Base-by-base conservation (phyloP, 441 rosid species). In the Kokia cookei region DNA sequence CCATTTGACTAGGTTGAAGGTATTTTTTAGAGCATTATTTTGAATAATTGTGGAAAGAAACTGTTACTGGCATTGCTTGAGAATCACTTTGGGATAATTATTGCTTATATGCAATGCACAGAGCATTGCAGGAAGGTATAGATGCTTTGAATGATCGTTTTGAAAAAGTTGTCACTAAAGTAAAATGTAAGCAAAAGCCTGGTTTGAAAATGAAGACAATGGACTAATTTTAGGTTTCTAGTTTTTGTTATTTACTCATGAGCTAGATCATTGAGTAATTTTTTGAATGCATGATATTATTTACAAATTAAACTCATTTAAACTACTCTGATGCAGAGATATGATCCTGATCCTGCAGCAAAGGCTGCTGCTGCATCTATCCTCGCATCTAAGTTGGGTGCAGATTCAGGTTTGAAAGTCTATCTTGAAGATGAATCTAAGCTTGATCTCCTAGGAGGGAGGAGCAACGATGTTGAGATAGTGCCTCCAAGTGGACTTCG, bases 261-360 rank as follows among this genome's bases (percentile, higher is more conserved):
- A 48, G 48, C 47, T 60, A 37, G 15, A 24, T 65, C 26, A 12
- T 72, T 65, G 63, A 55, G 15, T 55, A 26, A 14, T 5, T 63
- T 45, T 61, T 53, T 63, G 57, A 76, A 50, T 71, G 42, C 35
- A 37, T 62, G 19, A 5, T 19, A 12, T 42, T 45, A 61, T 24
- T 4, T 67, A 51, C 59, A 35, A 65, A 61, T 35, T 62, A 26
- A 45, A 66, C 54, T 73, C 37, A 29, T 64, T 11, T 13, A 51
- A 63, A 11, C 11, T 79, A 51, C 40, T 77, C 62, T 78, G 72
- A 65, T 82, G 85, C 90, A 94, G 99, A 88, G 92, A 82, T 94
- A 94, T 75, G 99, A 93, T 81, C 88, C 97, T 14, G 99, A 94
- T 77, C 99, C 99, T 45, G 98, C 98, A n/a, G 98, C 97, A 15